phyloP scores from a whole-genome alignment of 83 land plant species.

The Diphasiastrum complanatum region DNA sequence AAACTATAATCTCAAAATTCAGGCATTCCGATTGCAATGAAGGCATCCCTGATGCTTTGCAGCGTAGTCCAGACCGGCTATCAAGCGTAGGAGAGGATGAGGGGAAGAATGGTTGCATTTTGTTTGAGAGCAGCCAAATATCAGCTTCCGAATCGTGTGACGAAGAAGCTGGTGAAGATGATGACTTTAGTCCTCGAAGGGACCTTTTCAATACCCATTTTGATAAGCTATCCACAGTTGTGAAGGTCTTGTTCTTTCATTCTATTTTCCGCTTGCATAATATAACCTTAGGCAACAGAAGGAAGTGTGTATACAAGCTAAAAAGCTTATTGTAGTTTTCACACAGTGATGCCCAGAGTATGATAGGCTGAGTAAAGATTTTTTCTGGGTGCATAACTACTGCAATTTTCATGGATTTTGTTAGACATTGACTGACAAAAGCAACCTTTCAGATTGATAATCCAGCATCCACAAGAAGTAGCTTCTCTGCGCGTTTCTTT shows the following conservation, averaged over 20 bases:
- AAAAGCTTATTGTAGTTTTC: too few relatives aligned
- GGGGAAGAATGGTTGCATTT: constrained; percentile 7
- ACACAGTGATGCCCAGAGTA: too few relatives aligned
- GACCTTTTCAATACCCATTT: constrained; percentile 45
- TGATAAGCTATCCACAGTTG: constrained; percentile 35
- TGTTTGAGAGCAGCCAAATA: constrained; percentile 12
- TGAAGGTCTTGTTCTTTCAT: constrained; percentile 30
- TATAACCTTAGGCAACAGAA: too few relatives aligned
- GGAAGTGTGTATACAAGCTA: too few relatives aligned
- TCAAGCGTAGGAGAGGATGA: constrained; percentile 11
- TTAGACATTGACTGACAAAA: too few relatives aligned
- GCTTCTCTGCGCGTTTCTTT: constrained; percentile 24
- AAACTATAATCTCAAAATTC: too few relatives aligned
- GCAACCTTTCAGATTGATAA: constrained; percentile 1
- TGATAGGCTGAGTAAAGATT: too few relatives aligned
- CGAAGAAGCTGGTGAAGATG: constrained; percentile 16
- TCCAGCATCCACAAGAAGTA: constrained; percentile 21
- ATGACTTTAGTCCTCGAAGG: constrained; percentile 21
- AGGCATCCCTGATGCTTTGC: too few relatives aligned
- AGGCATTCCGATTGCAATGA: too few relatives aligned
- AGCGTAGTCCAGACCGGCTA: too few relatives aligned
- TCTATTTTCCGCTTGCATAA: background rate
- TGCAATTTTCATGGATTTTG: too few relatives aligned
- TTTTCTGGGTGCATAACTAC: background rate
- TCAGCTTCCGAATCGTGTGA: too few relatives aligned